Evolutionary conservation across 1,284 basidiomycete genomes (phyloP).

Genomic region (Trichosporon ovoides): DNA sequence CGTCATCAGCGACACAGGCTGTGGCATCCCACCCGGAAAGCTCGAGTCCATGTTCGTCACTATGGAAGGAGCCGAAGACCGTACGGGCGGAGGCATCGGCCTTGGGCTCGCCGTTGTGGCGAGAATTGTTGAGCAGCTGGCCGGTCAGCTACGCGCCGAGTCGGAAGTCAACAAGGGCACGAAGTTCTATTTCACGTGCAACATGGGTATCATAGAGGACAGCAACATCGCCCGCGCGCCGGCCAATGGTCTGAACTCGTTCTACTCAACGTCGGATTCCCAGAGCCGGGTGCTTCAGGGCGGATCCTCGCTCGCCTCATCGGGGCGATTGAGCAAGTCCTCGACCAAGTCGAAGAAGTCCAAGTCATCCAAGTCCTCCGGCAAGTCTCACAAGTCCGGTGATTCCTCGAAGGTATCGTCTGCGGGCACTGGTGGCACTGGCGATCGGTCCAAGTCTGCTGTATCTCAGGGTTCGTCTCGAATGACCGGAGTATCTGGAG

Average conservation of each 20-base stretch:
- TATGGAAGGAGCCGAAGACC: slow-evolving; percentile 74
- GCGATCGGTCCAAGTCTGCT: not conserved
- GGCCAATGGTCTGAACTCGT: not conserved
- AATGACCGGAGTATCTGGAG: not conserved
- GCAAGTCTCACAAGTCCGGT: slow-evolving; percentile 6
- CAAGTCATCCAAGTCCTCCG: not conserved
- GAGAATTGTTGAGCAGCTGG: slow-evolving; percentile 73
- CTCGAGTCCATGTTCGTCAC: slow-evolving; percentile 79
- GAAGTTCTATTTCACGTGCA: slow-evolving; percentile 54
- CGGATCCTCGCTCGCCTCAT: not conserved
- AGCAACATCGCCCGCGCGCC: not conserved
- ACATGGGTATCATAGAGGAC: slow-evolving; percentile 25
- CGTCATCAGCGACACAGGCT: slow-evolving; percentile 68
- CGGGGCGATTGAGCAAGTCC: not conserved
- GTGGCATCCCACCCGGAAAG: slow-evolving; percentile 66
- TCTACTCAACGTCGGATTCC: too few relatives aligned
- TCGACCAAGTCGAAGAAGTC: not conserved
- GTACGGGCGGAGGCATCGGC: slow-evolving; percentile 46
- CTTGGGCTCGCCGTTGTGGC: slow-evolving; percentile 75
- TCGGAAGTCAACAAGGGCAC: slow-evolving; percentile 66
- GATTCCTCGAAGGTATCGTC: not conserved
- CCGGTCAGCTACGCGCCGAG: slow-evolving; percentile 73
- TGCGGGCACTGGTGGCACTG: slow-evolving; percentile 13
- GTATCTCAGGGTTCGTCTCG: not conserved
- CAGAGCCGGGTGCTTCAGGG: too few relatives aligned